Base-by-base conservation (phyloP, 2,329 filamentous ascomycete species). In the Berkeleyomyces rouxiae region DNA sequence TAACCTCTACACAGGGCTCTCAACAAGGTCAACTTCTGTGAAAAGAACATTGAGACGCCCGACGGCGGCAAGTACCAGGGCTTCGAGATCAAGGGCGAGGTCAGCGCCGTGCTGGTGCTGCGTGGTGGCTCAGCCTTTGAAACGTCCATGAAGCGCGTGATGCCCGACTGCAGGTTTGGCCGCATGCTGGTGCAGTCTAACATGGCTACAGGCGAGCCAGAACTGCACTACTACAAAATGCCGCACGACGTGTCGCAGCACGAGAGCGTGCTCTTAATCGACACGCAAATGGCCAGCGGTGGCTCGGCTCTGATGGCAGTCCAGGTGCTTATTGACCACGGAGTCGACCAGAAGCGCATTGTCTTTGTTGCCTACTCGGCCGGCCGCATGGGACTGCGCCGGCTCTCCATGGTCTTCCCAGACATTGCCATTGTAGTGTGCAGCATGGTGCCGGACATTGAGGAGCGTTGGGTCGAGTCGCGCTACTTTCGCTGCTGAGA, bases 351-450 rank as follows among this genome's bases (percentile, higher is more conserved):
- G 70, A 82, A 89, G 55, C 85, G 80, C 67, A 96, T 99, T 67
- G 88, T 96, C 42, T 86, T 97, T 71, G 91, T 95, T 46, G 96
- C 92, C 3, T 96, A 95, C 71, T 87, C 90, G 67, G 92, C 91
- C 3, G 92, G 92, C 7, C 84, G 84, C 67, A 83, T 88, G 68
- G 93, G 91, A 0, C 72, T 97, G 66, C 90, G 93, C 70, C 80
- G 93, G 66, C 75, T 99, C 68, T 87, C 89, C 65, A 89, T 86
- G 63, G 93, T 96, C 2, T 99, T 93, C 69, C 90, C 93, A 0
- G 84, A 86, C 3, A 85, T 97, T 58, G 87, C 85, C 61, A 87
- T 96, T 16, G 90, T 97, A 16, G 85, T 96, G 37, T 89, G 88
- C 67, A 85, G 86, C 65, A 80, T 96, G 69, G 84, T 91, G 37